Evolutionary conservation across 179 eudicot species (phyloP).

Genomic region (Pouteria campechiana): DNA sequence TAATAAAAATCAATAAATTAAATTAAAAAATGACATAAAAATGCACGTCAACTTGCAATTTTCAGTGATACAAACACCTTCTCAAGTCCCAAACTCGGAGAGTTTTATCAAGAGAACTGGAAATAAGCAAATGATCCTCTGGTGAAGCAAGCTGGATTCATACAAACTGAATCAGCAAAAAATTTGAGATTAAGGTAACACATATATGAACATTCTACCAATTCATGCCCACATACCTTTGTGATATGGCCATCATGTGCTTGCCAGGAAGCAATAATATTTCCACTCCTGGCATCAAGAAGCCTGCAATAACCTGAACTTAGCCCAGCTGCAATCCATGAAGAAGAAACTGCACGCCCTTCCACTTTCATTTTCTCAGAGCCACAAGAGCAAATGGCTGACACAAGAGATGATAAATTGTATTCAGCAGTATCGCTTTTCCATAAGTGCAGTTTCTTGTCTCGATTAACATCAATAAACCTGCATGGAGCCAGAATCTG

Average conservation of each 20-base stretch:
- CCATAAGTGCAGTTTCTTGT: slow-evolving; percentile 90
- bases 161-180: background rate
- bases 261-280: slow-evolving; percentile 77
- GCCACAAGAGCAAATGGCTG: slow-evolving; percentile 79
- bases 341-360: slow-evolving; percentile 32
- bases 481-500: slow-evolving; percentile 42
- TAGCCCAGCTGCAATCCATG: slow-evolving; percentile 89
- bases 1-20: background rate
- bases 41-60: no score
- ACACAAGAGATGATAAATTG: slow-evolving; percentile 67
- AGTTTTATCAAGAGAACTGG: slow-evolving; percentile 87
- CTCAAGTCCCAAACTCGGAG: slow-evolving; percentile 90
- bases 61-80: no score
- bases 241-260: slow-evolving; percentile 97
- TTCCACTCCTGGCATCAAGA: slow-evolving; percentile 85
- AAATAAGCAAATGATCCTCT: slow-evolving; percentile 71
- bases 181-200: no score
- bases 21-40: no score
- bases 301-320: slow-evolving; percentile 86
- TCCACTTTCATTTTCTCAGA: slow-evolving; percentile 36
- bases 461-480: slow-evolving; percentile 64
- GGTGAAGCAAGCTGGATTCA: slow-evolving; percentile 84
- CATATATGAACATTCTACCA: background rate
- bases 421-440: slow-evolving; percentile 53
- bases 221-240: slow-evolving; percentile 38